Percentiles rank a stretch among this genome's conserved stretches.
These are phyloP conservation scores for Lodderomyces parapsilosis DNA, from an alignment of 1,139 yeast species.

Conservation along the genomic window DNA sequence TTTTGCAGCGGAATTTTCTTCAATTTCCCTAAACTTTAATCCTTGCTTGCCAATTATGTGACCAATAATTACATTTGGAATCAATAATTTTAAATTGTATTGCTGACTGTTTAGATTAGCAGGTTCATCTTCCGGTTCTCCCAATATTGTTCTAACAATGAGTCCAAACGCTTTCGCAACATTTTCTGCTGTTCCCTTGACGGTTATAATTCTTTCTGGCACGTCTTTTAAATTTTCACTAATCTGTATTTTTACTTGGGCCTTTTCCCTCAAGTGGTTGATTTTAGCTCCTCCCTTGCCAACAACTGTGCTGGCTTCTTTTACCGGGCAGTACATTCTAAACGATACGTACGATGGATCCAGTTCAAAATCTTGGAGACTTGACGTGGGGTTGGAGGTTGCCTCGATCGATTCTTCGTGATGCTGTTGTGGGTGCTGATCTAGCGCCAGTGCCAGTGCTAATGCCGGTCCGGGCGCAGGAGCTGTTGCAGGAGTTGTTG, in stretches of 20 bases:
- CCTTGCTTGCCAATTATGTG: conserved; percentile 82
- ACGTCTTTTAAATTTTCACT: conserved; percentile 74
- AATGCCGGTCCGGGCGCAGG: no score
- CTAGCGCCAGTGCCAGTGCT: no score
- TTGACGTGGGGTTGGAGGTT: conserved; percentile 21
- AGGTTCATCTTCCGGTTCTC: conserved; percentile 67
- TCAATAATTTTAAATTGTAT: conserved; percentile 58
- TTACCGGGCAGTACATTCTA: conserved; percentile 75
- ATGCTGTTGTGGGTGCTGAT: conserved; percentile 2
- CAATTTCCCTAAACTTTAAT: conserved; percentile 73
- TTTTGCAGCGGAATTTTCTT: conserved; percentile 78
- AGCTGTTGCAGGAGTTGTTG: no score
- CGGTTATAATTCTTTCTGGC: conserved; percentile 74
- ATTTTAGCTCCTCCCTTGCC: conserved; percentile 80
- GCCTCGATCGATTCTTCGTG: conserved; percentile 4
- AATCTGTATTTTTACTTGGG: conserved; percentile 70
- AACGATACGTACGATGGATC: conserved; percentile 64
- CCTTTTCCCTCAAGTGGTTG: conserved; percentile 60
- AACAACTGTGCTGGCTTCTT: conserved; percentile 72
- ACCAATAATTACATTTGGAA: conserved; percentile 84
- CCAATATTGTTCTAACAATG: conserved; percentile 63
- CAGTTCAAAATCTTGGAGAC: conserved; percentile 33
- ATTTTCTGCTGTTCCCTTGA: conserved; percentile 74
- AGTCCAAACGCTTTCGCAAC: conserved; percentile 85
- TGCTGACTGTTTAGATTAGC: conserved; percentile 55